Base-by-base conservation (phyloP, 495 filamentous ascomycete genomes). In the Penicillium silybi region DNA sequence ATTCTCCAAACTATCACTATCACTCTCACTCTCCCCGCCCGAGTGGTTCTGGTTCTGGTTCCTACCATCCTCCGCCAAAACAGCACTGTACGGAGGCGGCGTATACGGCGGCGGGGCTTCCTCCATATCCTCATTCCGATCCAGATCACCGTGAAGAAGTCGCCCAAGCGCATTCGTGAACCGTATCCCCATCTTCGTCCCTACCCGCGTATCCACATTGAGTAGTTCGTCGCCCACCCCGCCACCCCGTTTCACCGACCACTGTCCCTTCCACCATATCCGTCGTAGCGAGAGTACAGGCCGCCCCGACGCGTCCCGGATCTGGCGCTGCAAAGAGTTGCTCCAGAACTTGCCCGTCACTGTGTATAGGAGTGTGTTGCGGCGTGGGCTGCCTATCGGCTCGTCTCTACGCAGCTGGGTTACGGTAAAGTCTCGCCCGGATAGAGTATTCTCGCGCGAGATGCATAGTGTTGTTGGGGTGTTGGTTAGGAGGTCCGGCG, bases 401-500 rank as follows among this genome's bases (percentile, higher is more conserved):
- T 65, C 62, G 42, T 65, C 48, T 9, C 37, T 41, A 46, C 54
- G 59, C 4, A 61, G 43, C 7, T 49, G 59, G 35, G 56, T 44
- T 11, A 65, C 38, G n/a, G 25, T 55, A 45, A 58, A 60, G 42
- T 46, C 49, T 42, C 49, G 54, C 15, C 44, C 44, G 27, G 54
- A 52, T 32, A 46, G 32, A 16, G 52, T 51, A 54, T 57, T 50
- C 27, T 52, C 43, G 41, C 56, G 55, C 13, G 47, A 44, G 5
- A 65, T 60, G 18, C 46, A 51, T n/a, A 65, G 53, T 1, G 57
- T 65, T 11, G 62, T 65, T 18, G 62, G 56, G 25, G 62, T 61
- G 46, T 63, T 56, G 34, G 59, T 63, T 19, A 65, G 46, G 25
- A 57, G 53, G 46, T 65, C 62, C 48, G 62, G 49, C 2, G 56